Base-by-base conservation (phyloP, 257 asterid genomes). In the Solanum arcanum region DNA sequence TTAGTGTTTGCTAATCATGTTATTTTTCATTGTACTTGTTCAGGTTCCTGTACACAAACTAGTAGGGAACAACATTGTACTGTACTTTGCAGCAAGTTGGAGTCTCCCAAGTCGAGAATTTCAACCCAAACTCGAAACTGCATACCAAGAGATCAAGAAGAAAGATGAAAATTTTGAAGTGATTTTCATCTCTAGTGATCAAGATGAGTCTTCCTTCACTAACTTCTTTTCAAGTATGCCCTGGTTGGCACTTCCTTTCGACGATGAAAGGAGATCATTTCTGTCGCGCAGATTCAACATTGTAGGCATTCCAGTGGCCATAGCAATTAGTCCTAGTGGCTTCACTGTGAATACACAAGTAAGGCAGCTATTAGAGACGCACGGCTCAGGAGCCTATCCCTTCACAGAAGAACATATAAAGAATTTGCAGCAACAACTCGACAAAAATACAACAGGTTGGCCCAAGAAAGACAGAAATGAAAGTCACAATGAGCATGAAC, bases 41-140 rank as follows among this genome's bases (percentile, higher is more conserved):
- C 42, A 90, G 92, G 87, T 90, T 87, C 87, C 89, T 23, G 89
- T 90, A 13, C 39, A 86, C 29, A 87, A 90, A 76, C 89, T 89
- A n/a, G 90, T 87, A 21, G 92, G 91, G 66, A 90, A 89, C 83
- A 89, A 86, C 84, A 42, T 90, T 75, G 83, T 90, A 35, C 89
- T 90, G 39, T 87, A 90, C 37, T 90, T 90, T 80, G 88, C 91
- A 16, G 92, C 92, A 42, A 86, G 88, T 52, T 89, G 92, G 91
- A 88, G 91, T 46, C 92, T 90, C 9, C 92, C 92, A 56, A 85
- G 92, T 81, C 87, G 91, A n/a, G 83, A 86, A 18, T 90, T 90
- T 31, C 86, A 42, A 35, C 92, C 92, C 1, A 81, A 82, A 56
- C 87, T 90, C 23, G 84, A 87, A 2, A 12, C 88, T n/a, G 85